phyloP scores from a whole-genome alignment of 352 stramenopile species.

The Halophytophthora polymorphica region DNA sequence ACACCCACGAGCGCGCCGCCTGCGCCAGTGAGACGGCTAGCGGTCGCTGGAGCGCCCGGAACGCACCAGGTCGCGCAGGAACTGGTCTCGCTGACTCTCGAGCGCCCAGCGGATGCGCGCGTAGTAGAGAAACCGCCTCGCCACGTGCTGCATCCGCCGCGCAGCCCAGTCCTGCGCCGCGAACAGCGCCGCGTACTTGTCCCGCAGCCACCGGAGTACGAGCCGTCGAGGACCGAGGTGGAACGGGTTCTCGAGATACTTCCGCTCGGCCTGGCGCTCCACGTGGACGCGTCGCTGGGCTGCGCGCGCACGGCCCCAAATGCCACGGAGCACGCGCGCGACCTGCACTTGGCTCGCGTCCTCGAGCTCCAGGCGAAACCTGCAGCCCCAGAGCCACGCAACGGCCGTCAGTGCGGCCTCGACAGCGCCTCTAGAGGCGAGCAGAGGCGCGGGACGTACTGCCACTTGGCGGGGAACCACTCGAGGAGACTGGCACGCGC shows the following conservation, averaged over 20 bases:
- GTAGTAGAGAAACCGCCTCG: slow-evolving; percentile 38
- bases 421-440: not conserved
- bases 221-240: slow-evolving; percentile 32
- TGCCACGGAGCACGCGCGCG: slow-evolving; percentile 49
- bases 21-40: too few species aligned
- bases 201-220: slow-evolving; percentile 28
- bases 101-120: slow-evolving; percentile 43
- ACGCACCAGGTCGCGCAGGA: slow-evolving; percentile 44
- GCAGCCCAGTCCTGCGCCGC: slow-evolving; percentile 53
- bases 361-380: slow-evolving; percentile 60
- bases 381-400: slow-evolving; percentile 12
- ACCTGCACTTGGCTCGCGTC: slow-evolving; percentile 69
- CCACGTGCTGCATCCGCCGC: slow-evolving; percentile 40
- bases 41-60: too few species aligned
- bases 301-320: slow-evolving; percentile 45
- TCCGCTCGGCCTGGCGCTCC: slow-evolving; percentile 20
- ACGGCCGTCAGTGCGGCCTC: not conserved
- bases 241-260: slow-evolving; percentile 41
- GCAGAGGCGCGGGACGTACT: slow-evolving; percentile 27
- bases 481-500: slow-evolving; percentile 42
- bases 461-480: slow-evolving; percentile 76
- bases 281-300: slow-evolving; percentile 13
- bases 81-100: slow-evolving; percentile 24
- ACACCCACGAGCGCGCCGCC: not conserved
- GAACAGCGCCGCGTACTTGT: slow-evolving; percentile 56